These are phyloP conservation scores for Cruciata laevipes DNA, from an alignment of 257 asterid genomes.

Conservation along the genomic window DNA sequence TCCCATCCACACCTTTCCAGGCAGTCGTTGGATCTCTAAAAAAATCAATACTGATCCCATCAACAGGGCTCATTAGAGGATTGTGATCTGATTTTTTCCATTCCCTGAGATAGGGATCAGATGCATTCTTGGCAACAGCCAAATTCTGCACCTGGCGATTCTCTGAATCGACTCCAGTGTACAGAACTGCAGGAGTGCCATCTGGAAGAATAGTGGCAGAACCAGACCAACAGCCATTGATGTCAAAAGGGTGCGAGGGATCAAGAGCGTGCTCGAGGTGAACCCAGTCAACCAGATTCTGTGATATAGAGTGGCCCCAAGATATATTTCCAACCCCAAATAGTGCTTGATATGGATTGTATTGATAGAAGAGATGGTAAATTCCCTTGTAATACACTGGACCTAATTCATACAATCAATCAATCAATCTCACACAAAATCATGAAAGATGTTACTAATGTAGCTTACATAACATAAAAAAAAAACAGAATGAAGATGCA, in stretches of 20 bases:
- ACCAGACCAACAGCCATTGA: conserved; percentile 69
- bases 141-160: conserved; percentile 60
- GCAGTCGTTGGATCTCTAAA: conserved; percentile 85
- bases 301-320: conserved; percentile 84
- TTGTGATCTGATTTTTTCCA: conserved; percentile 65
- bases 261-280: conserved; percentile 45
- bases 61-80: conserved; percentile 43
- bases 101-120: conserved; percentile 52
- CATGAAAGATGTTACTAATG: neutral
- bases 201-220: conserved; percentile 71
- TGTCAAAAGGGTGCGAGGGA: conserved; percentile 61
- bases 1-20: conserved; percentile 54
- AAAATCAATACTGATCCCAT: conserved; percentile 24
- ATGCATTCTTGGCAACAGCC: conserved; percentile 46
- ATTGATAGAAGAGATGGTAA: conserved; percentile 84
- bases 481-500: neutral
- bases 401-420: conserved; percentile 29
- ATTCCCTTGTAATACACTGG: conserved; percentile 77
- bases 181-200: conserved; percentile 53
- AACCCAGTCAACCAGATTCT: conserved; percentile 64
- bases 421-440: neutral
- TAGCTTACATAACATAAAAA: neutral
- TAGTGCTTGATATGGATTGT: conserved; percentile 66
- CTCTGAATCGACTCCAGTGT: conserved; percentile 52
- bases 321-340: conserved; percentile 53